Percentiles rank a stretch among this genome's conserved stretches.
phyloP scores from a whole-genome alignment of 345 rosid species.

The Firmiana major region DNA sequence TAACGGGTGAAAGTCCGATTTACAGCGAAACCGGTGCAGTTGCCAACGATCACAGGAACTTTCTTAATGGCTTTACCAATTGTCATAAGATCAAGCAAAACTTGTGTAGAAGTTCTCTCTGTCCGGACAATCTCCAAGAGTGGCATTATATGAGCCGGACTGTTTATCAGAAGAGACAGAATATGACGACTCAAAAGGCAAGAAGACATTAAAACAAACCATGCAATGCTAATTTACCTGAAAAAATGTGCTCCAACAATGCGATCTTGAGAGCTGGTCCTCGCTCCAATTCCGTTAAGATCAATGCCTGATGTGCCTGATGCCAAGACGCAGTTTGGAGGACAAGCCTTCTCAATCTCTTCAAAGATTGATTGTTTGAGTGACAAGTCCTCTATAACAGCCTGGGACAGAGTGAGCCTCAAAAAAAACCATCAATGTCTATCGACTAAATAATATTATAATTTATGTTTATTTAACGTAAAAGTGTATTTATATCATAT shows the following conservation, averaged over 20 bases:
- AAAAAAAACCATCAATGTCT: not conserved
- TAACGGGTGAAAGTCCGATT: conserved; percentile 88
- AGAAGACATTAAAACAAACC: too few species aligned
- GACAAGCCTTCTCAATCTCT: conserved; percentile 70
- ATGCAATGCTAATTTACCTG: conserved; percentile 40
- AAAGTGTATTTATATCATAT: too few species aligned
- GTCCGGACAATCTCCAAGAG: conserved; percentile 76
- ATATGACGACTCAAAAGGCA: not conserved
- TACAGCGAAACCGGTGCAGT: conserved; percentile 90
- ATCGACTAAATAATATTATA: not conserved
- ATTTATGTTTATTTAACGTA: too few species aligned
- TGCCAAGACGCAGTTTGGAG: conserved; percentile 78
- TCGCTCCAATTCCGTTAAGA: conserved; percentile 64
- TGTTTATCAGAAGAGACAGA: conserved; percentile 23
- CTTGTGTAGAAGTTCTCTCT: conserved; percentile 76
- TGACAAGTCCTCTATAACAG: conserved; percentile 73
- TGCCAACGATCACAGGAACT: conserved; percentile 89
- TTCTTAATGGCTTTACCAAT: conserved; percentile 81
- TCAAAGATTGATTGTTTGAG: conserved; percentile 81
- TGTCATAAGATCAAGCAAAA: conserved; percentile 77
- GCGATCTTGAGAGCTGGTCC: conserved; percentile 68
- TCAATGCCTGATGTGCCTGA: conserved; percentile 80
- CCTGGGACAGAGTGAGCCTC: conserved; percentile 37
- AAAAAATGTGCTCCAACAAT: conserved; percentile 91
- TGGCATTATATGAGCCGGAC: conserved; percentile 48